phyloP scores from a whole-genome alignment of 2,329 filamentous ascomycete genomes.

The Blastomyces percursus region DNA sequence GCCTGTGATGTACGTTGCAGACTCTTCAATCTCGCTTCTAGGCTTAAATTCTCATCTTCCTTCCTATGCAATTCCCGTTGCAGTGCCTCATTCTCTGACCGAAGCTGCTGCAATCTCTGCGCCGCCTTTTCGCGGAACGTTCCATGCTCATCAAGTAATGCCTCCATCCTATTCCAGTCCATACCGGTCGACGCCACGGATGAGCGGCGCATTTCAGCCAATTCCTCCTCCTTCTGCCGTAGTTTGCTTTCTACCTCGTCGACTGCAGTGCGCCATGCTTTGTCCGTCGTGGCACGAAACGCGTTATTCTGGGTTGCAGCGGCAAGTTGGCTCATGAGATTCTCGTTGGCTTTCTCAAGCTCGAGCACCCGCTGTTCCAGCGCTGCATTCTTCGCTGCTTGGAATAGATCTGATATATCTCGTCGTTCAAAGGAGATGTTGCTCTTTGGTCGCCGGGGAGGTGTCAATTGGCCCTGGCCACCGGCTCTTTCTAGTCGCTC shows the following conservation, averaged over 20 bases:
- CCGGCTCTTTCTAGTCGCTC: constrained; percentile 18
- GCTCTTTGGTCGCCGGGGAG: constrained; percentile 20
- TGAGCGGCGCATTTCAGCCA: neutral
- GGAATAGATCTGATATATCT: constrained; percentile 31
- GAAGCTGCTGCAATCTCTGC: constrained; percentile 27
- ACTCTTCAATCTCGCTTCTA: constrained; percentile 28
- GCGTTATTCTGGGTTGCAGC: neutral
- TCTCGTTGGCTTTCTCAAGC: constrained; percentile 31
- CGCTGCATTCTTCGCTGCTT: constrained; percentile 32
- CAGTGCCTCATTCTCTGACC: constrained; percentile 31
- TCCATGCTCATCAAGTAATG: constrained; percentile 31
- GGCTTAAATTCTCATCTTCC: constrained; percentile 30
- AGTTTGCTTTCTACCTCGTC: constrained; percentile 5
- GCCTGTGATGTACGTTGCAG: constrained; percentile 20
- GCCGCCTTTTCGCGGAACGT: constrained; percentile 30
- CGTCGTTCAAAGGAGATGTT: constrained; percentile 22
- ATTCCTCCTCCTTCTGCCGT: constrained; percentile 5
- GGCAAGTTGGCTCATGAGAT: constrained; percentile 23
- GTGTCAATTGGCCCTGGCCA: constrained; percentile 12
- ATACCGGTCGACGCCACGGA: neutral
- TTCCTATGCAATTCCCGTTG: constrained; percentile 29
- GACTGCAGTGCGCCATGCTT: constrained; percentile 2
- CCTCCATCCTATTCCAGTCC: constrained; percentile 26
- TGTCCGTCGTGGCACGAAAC: neutral
- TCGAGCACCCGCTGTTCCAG: constrained; percentile 35